Percentiles rank a stretch among this genome's conserved stretches.
Conservation (phyloP, 257 asterid species). For the Solanum pinnatisectum region DNA sequence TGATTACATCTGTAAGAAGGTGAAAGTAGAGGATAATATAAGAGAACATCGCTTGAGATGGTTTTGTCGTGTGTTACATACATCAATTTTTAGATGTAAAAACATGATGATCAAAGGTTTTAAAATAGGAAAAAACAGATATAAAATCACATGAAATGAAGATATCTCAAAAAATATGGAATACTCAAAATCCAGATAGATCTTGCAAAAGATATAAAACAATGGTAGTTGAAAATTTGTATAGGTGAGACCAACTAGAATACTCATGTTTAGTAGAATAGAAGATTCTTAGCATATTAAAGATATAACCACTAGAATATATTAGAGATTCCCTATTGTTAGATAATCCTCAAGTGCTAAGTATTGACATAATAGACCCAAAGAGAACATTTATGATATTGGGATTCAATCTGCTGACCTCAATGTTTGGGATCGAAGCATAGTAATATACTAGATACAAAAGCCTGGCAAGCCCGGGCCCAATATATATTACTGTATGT, state of each 20-base stretch:
- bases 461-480: no score
- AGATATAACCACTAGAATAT: not conserved
- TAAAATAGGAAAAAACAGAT: not conserved
- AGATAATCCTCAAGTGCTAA: not conserved
- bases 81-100: not conserved
- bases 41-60: not conserved
- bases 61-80: not conserved
- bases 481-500: no score
- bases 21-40: not conserved
- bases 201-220: not conserved
- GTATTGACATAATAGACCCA: not conserved
- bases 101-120: not conserved
- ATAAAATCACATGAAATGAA: not conserved
- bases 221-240: not conserved
- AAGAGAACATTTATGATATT: not conserved
- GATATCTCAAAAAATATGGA: not conserved
- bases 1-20: not conserved
- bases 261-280: not conserved
- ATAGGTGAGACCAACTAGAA: not conserved
- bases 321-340: not conserved
- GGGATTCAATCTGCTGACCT: not conserved
- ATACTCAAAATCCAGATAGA: not conserved
- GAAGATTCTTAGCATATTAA: not conserved
- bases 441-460: no score
- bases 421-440: not conserved